Evolutionary conservation across 768 basidiomycete genomes (phyloP).

Genomic region (Leccinum aurantiacum): DNA sequence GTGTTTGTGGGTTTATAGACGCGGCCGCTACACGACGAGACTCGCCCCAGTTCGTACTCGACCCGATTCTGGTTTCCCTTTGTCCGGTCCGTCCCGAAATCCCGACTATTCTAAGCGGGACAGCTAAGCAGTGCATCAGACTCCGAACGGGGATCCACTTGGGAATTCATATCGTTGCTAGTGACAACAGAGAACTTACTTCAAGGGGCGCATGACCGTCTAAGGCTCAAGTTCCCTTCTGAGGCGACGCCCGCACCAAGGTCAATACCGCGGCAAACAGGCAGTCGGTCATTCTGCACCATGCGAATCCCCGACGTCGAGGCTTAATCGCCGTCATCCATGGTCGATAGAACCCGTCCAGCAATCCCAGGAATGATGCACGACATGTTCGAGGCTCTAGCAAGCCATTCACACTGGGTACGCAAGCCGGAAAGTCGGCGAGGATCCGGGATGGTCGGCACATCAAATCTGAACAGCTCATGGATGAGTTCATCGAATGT

Average conservation of each 20-base stretch:
- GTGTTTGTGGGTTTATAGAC: constrained; percentile 13
- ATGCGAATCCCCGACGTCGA: constrained; percentile 28
- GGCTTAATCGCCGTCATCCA: constrained; percentile 23
- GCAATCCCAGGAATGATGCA: constrained; percentile 12
- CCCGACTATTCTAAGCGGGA: constrained; percentile 1
- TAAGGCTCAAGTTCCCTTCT: constrained; percentile 7
- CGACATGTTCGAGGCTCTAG: constrained; percentile 11
- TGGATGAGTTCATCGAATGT: not conserved
- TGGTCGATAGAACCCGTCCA: constrained; percentile 5
- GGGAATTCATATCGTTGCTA: constrained; percentile 25
- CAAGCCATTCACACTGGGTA: constrained; percentile 1
- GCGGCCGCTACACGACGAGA: constrained; percentile 20
- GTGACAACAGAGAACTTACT: constrained; percentile 25
- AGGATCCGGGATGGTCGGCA: constrained; percentile 10
- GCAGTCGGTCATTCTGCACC: constrained; percentile 6
- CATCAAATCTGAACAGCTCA: not conserved
- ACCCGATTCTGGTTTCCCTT: constrained; percentile 8
- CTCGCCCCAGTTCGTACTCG: constrained; percentile 14
- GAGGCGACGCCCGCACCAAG: constrained; percentile 7
- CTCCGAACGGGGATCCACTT: constrained; percentile 23
- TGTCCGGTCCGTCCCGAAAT: constrained; percentile 15
- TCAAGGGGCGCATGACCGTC: constrained; percentile 9
- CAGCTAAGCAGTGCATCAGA: constrained; percentile 6
- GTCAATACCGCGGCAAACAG: constrained; percentile 18
- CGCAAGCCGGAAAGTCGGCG: constrained; percentile 2